Conservation (phyloP, 352 stramenopile species). For the Chrysophaeum taylorii region DNA sequence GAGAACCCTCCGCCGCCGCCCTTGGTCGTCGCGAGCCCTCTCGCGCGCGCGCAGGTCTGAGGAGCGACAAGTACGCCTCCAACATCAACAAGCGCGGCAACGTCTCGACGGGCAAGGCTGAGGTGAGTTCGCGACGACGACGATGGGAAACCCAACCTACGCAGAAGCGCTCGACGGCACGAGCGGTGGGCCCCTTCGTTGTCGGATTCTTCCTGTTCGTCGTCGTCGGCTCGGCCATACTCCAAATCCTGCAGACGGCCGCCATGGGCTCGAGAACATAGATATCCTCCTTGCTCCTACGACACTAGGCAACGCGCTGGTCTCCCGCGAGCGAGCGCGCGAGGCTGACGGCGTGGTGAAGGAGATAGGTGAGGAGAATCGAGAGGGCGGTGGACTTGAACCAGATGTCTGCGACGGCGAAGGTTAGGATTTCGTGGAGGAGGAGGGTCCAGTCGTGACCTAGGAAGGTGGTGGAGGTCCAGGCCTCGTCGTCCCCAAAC, state of each 20-base stretch:
- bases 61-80: neutral
- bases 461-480: constrained; percentile 26
- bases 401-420: constrained; percentile 33
- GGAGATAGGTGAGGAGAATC: constrained; percentile 31
- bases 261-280: too few species aligned
- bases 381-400: constrained; percentile 31
- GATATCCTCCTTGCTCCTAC: too few species aligned
- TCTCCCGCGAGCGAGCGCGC: neutral
- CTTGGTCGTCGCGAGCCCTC: too few species aligned
- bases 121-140: too few species aligned
- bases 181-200: neutral
- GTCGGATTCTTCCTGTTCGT: constrained; percentile 14
- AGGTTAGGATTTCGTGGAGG: constrained; percentile 40
- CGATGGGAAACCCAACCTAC: too few species aligned
- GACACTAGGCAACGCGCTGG: neutral
- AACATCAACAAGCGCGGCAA: constrained; percentile 12
- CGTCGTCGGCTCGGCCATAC: neutral
- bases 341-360: constrained; percentile 22
- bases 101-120: neutral
- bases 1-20: too few species aligned
- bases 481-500: neutral
- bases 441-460: constrained; percentile 35
- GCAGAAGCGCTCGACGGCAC: neutral
- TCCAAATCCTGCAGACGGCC: too few species aligned
- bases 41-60: too few species aligned